phyloP scores from a whole-genome alignment of 768 basidiomycete species.

The Mrakia frigida region DNA sequence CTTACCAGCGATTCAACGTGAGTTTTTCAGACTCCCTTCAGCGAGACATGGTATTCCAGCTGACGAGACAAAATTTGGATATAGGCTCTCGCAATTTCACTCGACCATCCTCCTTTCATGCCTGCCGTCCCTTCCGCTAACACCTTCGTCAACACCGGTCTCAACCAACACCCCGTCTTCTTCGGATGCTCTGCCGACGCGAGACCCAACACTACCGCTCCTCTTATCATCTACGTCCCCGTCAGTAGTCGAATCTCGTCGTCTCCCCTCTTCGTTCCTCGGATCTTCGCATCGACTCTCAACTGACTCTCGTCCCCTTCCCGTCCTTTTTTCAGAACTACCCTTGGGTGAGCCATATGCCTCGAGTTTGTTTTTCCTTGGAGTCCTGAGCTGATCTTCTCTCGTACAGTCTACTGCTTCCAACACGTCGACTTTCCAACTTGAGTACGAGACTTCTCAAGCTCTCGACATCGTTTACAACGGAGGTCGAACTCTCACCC shows the following conservation, averaged over 20 bases:
- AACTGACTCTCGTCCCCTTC: background rate
- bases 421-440: constrained; percentile 60
- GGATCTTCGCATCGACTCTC: background rate
- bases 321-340: constrained; percentile 38
- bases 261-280: background rate
- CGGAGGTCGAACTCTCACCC: constrained; percentile 51
- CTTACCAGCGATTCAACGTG: constrained; percentile 35
- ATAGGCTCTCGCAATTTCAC: background rate
- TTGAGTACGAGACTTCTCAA: constrained; percentile 58
- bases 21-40: constrained; percentile 34
- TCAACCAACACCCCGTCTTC: constrained; percentile 66
- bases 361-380: too few relatives aligned
- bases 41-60: too few relatives aligned
- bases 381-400: too few relatives aligned
- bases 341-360: constrained; percentile 46
- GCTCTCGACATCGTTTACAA: constrained; percentile 59
- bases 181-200: constrained; percentile 57
- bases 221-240: constrained; percentile 68
- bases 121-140: constrained; percentile 41
- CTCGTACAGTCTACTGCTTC: constrained; percentile 41
- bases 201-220: constrained; percentile 50
- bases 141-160: constrained; percentile 54
- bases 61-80: too few relatives aligned
- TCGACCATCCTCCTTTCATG: constrained; percentile 36
- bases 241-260: background rate